Percentiles rank a stretch among this genome's conserved stretches.
phyloP scores from a whole-genome alignment of 805 yeast species.

The Jamesozyma jinghongensis region DNA sequence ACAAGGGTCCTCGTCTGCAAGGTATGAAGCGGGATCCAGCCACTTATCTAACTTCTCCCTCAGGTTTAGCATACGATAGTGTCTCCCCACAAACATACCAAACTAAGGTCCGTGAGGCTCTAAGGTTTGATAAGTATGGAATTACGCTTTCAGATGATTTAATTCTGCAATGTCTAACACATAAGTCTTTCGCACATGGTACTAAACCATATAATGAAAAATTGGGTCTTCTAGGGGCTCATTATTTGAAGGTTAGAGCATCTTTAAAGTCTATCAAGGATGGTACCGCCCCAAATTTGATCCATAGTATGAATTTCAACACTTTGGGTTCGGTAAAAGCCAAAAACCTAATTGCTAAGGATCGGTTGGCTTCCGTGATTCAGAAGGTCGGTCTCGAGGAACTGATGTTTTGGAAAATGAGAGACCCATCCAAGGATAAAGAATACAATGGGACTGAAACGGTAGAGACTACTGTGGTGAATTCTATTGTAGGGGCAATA shows the following conservation, averaged over 20 bases:
- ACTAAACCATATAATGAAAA: slow-evolving; percentile 83
- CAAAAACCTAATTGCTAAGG: slow-evolving; percentile 43
- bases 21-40: slow-evolving; percentile 66
- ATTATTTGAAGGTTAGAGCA: slow-evolving; percentile 41
- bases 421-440: slow-evolving; percentile 36
- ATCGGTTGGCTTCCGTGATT: slow-evolving; percentile 44
- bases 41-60: slow-evolving; percentile 41
- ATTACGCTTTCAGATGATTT: slow-evolving; percentile 47
- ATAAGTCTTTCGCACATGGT: slow-evolving; percentile 92
- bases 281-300: slow-evolving; percentile 3
- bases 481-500: slow-evolving; percentile 63
- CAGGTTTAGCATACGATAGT: slow-evolving; percentile 43
- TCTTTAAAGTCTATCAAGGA: slow-evolving; percentile 25
- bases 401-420: slow-evolving; percentile 59
- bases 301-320: slow-evolving; percentile 46
- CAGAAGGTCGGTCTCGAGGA: slow-evolving; percentile 39
- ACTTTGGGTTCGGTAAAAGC: slow-evolving; percentile 50
- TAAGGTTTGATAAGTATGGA: slow-evolving; percentile 18
- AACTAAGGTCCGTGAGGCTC: slow-evolving; percentile 14
- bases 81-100: slow-evolving; percentile 40
- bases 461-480: slow-evolving; percentile 45
- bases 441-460: slow-evolving; percentile 45
- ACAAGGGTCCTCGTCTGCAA: slow-evolving; percentile 43
- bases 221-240: slow-evolving; percentile 62
- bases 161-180: slow-evolving; percentile 75